Percentiles rank a stretch among this genome's conserved stretches.
These are phyloP conservation scores for Tympanopsis confertula DNA, from an alignment of 2,329 filamentous ascomycete genomes.

Conservation along the genomic window DNA sequence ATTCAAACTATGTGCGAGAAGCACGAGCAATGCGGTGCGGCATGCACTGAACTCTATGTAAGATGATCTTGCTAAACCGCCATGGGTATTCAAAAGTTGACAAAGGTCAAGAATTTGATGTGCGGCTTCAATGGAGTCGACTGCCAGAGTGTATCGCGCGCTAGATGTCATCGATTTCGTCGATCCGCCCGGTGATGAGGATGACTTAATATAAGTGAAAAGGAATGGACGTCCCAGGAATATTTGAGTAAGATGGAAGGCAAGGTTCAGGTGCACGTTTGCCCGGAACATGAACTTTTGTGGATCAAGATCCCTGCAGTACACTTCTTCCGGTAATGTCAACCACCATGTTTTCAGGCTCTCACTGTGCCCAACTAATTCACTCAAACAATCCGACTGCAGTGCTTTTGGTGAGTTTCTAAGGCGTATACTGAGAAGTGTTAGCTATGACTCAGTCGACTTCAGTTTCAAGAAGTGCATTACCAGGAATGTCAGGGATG, in stretches of 20 bases:
- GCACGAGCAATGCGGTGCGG: conserved; percentile 17
- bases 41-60: conserved; percentile 22
- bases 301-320: conserved; percentile 26
- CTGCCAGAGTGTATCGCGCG: background rate
- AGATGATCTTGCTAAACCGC: conserved; percentile 16
- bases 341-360: conserved; percentile 27
- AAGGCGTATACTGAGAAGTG: conserved; percentile 21
- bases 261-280: conserved; percentile 36
- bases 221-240: conserved; percentile 41
- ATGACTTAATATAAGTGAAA: conserved; percentile 26
- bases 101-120: conserved; percentile 14
- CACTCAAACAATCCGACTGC: conserved; percentile 23
- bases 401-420: conserved; percentile 23
- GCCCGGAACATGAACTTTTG: conserved; percentile 28
- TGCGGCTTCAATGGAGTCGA: conserved; percentile 9
- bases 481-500: too few species aligned
- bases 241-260: conserved; percentile 38
- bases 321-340: conserved; percentile 19
- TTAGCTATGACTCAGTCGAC: too few species aligned
- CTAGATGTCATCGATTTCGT: conserved; percentile 11
- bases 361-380: conserved; percentile 21
- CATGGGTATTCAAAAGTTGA: conserved; percentile 9
- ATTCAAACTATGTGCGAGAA: conserved; percentile 18
- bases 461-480: conserved; percentile 1
- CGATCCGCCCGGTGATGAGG: too few species aligned